phyloP scores from a whole-genome alignment of 495 filamentous ascomycete species.

The Parachaetomium inaequale region DNA sequence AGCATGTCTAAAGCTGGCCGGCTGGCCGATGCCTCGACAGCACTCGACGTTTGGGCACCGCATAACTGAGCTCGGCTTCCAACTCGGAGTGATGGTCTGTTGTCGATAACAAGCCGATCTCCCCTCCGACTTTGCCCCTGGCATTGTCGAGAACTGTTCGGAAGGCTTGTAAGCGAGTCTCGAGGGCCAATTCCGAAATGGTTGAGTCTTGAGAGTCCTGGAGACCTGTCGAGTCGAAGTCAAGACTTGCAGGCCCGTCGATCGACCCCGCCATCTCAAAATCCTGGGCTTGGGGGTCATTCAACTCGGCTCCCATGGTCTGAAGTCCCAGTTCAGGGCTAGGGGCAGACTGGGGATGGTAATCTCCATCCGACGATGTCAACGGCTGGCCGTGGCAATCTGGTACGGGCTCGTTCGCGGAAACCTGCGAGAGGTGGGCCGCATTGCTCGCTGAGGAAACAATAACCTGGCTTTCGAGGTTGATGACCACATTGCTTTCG shows the following conservation, averaged over 20 bases:
- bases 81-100: slow-evolving; percentile 35
- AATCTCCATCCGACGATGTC: too few species aligned
- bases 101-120: slow-evolving; percentile 38
- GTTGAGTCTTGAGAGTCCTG: slow-evolving; percentile 30
- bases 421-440: background rate
- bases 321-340: background rate
- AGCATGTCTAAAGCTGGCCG: background rate
- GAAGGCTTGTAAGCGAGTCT: slow-evolving; percentile 33
- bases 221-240: slow-evolving; percentile 11
- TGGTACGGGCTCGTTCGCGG: background rate
- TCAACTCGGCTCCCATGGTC: background rate
- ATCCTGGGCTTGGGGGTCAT: background rate
- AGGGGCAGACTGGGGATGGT: background rate
- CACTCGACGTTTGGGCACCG: background rate
- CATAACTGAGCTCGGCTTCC: slow-evolving; percentile 33
- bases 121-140: slow-evolving; percentile 16
- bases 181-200: slow-evolving; percentile 31
- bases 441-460: slow-evolving; percentile 6
- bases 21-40: background rate
- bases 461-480: slow-evolving; percentile 26
- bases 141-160: slow-evolving; percentile 27
- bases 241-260: background rate
- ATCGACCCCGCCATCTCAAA: background rate
- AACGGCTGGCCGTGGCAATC: background rate
- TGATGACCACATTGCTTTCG: background rate